phyloP scores from a whole-genome alignment of 2,329 filamentous ascomycete species.

The Lizonia empirigonia region DNA sequence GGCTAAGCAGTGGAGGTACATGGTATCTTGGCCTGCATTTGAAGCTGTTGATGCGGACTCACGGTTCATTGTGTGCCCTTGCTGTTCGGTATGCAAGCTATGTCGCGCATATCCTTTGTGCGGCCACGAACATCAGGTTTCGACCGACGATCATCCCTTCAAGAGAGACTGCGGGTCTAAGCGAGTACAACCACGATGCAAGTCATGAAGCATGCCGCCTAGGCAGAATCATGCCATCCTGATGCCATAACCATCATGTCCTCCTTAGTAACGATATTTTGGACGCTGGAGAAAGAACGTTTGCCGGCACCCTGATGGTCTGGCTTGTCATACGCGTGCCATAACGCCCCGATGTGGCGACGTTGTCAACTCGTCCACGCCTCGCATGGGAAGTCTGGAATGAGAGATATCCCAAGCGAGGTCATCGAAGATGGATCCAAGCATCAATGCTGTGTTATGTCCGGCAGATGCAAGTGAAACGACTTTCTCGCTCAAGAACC shows the following conservation, averaged over 20 bases:
- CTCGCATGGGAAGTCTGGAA: constrained; percentile 15
- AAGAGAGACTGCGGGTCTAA: not conserved
- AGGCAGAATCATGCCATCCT: not conserved
- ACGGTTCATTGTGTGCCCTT: constrained; percentile 12
- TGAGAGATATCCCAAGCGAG: constrained; percentile 3
- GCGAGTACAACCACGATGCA: constrained; percentile 1
- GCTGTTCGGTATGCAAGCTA: constrained; percentile 6
- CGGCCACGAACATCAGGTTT: not conserved
- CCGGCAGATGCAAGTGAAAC: not conserved
- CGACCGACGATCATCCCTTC: constrained; percentile 3
- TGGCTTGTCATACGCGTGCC: constrained; percentile 5
- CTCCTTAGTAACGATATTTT: not conserved
- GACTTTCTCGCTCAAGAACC: not conserved
- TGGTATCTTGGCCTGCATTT: not conserved
- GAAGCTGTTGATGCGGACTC: not conserved
- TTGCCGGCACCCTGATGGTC: not conserved
- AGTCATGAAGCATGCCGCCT: not conserved
- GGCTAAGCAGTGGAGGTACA: not conserved
- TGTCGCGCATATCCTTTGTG: constrained; percentile 11
- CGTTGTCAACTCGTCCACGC: not conserved
- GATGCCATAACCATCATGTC: not conserved
- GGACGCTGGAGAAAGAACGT: not conserved
- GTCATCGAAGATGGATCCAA: not conserved
- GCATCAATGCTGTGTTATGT: constrained; percentile 7
- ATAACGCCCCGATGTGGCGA: not conserved